Conservation (phyloP, 805 yeast genomes). For the Wickerhamomyces ciferrii region DNA sequence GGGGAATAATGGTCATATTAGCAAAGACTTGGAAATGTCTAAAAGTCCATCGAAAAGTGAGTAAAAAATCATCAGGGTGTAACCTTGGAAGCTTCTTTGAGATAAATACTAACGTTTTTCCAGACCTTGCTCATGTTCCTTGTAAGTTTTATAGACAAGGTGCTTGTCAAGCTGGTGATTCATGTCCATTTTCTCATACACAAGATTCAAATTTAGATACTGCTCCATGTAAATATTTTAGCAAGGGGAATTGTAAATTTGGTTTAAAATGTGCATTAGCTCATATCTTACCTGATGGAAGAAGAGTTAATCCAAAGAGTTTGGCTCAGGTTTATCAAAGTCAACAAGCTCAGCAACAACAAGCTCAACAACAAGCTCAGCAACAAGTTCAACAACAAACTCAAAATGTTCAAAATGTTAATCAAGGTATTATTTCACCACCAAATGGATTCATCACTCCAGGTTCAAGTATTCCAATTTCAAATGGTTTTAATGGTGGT, state of each 20-base stretch:
- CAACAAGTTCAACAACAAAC: neutral
- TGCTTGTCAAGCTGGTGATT: slow-evolving; percentile 87
- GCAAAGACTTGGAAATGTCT: slow-evolving; percentile 11
- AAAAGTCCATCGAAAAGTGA: slow-evolving; percentile 22
- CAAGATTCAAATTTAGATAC: slow-evolving; percentile 41
- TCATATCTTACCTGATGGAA: slow-evolving; percentile 84
- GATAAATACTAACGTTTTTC: slow-evolving; percentile 12
- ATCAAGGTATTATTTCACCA: neutral
- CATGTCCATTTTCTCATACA: slow-evolving; percentile 90
- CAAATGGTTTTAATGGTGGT: neutral
- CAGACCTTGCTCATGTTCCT: slow-evolving; percentile 87
- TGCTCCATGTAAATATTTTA: slow-evolving; percentile 86
- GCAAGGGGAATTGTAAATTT: slow-evolving; percentile 94
- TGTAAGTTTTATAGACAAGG: slow-evolving; percentile 93
- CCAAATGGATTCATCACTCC: neutral
- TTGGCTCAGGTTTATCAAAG: slow-evolving; percentile 26
- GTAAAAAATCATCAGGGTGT: too few species aligned
- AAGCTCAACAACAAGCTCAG: neutral
- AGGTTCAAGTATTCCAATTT: neutral
- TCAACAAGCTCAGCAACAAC: slow-evolving; percentile 8
- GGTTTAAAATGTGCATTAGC: slow-evolving; percentile 94
- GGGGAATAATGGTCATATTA: neutral
- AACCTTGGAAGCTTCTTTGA: neutral
- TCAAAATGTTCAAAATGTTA: neutral
- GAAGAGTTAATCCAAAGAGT: slow-evolving; percentile 58